Percentiles rank a stretch among this genome's conserved stretches.
Conservation (phyloP, 352 stramenopile species). For the Stramenopiles sp. region DNA sequence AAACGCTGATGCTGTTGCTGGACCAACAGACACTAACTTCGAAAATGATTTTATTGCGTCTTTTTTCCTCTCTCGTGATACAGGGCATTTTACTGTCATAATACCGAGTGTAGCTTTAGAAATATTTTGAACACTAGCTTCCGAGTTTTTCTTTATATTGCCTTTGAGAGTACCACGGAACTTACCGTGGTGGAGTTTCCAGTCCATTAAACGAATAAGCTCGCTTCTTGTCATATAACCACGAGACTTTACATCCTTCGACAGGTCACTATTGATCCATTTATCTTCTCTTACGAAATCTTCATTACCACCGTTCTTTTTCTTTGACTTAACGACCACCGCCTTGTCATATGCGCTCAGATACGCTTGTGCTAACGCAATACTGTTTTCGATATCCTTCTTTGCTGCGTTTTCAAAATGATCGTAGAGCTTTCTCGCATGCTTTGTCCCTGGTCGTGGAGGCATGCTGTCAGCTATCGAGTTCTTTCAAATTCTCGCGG, state of each 20-base stretch:
- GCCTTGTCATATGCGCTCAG: not conserved
- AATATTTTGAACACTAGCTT: not conserved
- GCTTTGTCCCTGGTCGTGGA: not conserved
- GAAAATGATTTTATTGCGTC: not conserved
- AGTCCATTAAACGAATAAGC: not conserved
- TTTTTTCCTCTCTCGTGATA: not conserved
- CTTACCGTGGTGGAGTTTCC: not conserved
- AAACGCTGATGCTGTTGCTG: not conserved
- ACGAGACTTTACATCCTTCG: not conserved
- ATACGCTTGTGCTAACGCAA: not conserved
- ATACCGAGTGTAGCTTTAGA: not conserved
- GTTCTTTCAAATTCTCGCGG: too few species aligned
- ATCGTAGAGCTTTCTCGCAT: not conserved
- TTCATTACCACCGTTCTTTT: not conserved
- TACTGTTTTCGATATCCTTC: not conserved
- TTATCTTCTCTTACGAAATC: not conserved
- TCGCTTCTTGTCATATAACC: not conserved
- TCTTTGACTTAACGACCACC: not conserved
- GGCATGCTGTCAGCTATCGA: too few species aligned
- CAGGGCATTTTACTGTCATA: too few species aligned
- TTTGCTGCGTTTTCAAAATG: too few species aligned
- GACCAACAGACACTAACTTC: not conserved
- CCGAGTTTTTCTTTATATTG: not conserved
- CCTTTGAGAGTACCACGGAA: not conserved
- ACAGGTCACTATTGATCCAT: not conserved